Conservation (phyloP, 2,329 filamentous ascomycete genomes). For the Ascomycota sp. region DNA sequence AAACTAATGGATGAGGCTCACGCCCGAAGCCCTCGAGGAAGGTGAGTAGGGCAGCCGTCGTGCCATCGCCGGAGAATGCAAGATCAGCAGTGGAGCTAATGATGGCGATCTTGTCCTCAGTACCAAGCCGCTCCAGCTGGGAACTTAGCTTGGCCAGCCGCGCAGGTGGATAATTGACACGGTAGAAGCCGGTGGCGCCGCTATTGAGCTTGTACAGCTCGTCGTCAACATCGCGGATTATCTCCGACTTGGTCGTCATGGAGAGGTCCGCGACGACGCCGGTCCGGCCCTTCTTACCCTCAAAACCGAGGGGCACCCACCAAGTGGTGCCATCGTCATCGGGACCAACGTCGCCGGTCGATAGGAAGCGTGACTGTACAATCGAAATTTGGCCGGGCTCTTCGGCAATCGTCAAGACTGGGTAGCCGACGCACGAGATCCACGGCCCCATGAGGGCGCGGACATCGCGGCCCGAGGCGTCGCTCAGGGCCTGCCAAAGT, state of each 20-base stretch:
- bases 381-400: constrained; percentile 64
- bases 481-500: constrained; percentile 72
- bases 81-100: constrained; percentile 79
- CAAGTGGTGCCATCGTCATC: constrained; percentile 83
- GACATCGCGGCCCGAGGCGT: constrained; percentile 76
- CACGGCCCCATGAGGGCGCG: constrained; percentile 77
- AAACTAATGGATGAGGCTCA: constrained; percentile 74
- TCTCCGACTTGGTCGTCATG: constrained; percentile 57
- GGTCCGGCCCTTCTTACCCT: constrained; percentile 47
- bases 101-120: constrained; percentile 82
- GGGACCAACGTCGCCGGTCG: constrained; percentile 73
- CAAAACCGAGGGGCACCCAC: constrained; percentile 85
- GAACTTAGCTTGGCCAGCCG: constrained; percentile 63
- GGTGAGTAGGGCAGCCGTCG: constrained; percentile 60
- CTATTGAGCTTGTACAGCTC: constrained; percentile 90
- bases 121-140: constrained; percentile 54
- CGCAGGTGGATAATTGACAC: constrained; percentile 79
- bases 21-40: constrained; percentile 68
- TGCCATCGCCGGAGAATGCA: constrained; percentile 69
- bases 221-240: constrained; percentile 51
- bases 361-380: constrained; percentile 75
- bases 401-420: constrained; percentile 70
- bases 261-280: constrained; percentile 39
- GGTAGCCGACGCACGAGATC: constrained; percentile 92
- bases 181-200: constrained; percentile 72